These are phyloP conservation scores for Chenopodium album DNA, from an alignment of 148 eudicot species.

Conservation along the genomic window DNA sequence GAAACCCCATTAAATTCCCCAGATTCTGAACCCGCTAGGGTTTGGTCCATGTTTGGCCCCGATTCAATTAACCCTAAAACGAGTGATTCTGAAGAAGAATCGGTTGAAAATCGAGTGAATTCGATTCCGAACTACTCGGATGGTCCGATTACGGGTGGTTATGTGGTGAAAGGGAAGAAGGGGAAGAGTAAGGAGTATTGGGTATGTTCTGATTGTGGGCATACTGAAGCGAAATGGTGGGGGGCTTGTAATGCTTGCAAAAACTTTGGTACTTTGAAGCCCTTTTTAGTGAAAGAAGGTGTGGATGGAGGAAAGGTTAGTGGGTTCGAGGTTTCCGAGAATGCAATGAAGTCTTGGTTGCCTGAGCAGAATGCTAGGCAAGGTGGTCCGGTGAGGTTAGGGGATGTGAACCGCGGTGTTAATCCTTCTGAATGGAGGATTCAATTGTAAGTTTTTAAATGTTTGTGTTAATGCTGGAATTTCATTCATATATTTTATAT, in stretches of 20 bases:
- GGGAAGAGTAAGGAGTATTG: conserved; percentile 47
- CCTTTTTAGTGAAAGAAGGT: conserved; percentile 36
- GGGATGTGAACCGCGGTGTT: conserved; percentile 63
- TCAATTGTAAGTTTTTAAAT: conserved; percentile 55
- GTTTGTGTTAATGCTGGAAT: neutral
- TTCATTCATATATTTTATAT: neutral
- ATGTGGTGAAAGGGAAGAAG: conserved; percentile 38
- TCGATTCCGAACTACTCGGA: neutral
- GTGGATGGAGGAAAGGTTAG: conserved; percentile 32
- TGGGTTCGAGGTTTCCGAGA: conserved; percentile 65
- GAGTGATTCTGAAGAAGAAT: conserved; percentile 12
- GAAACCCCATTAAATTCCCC: conserved; percentile 17
- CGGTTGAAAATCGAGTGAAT: neutral
- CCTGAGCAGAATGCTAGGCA: conserved; percentile 36
- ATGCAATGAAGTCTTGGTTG: conserved; percentile 61
- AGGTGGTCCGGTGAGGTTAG: conserved; percentile 57
- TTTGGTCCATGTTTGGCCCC: conserved; percentile 35
- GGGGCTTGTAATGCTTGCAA: conserved; percentile 62
- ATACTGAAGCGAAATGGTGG: conserved; percentile 88
- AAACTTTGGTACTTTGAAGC: conserved; percentile 48
- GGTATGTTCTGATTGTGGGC: conserved; percentile 80
- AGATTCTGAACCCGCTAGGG: conserved; percentile 17
- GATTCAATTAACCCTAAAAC: conserved; percentile 8
- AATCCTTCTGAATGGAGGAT: conserved; percentile 70
- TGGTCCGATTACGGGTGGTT: conserved; percentile 14